These are phyloP conservation scores for Orychophragmus violaceus DNA, from an alignment of 345 rosid species.

Conservation along the genomic window DNA sequence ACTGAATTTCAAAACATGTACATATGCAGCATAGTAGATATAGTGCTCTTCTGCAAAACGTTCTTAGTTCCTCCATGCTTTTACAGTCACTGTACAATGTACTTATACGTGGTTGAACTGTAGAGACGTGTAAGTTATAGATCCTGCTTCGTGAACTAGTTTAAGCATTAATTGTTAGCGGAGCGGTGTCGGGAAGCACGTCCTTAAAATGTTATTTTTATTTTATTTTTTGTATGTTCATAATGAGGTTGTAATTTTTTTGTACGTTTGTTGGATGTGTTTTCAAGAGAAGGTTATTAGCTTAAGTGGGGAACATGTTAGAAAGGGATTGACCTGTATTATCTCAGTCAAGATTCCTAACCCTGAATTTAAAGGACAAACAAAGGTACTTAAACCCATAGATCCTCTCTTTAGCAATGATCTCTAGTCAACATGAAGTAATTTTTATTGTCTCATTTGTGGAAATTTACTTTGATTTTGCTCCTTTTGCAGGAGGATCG, in stretches of 20 bases:
- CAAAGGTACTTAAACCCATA: slow-evolving; percentile 55
- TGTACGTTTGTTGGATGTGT: slow-evolving; percentile 4
- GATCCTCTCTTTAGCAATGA: slow-evolving; percentile 1
- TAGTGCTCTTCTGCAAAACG: too few relatives aligned
- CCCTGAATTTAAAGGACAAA: slow-evolving; percentile 99
- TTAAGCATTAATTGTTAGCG: not conserved
- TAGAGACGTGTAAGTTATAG: not conserved
- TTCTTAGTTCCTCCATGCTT: not conserved
- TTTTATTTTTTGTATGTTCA: not conserved
- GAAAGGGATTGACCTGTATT: slow-evolving; percentile 94
- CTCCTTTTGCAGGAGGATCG: slow-evolving; percentile 66
- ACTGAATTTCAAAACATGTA: not conserved
- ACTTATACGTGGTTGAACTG: not conserved
- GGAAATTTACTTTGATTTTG: too few relatives aligned
- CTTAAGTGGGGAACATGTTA: slow-evolving; percentile 91
- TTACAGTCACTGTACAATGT: not conserved
- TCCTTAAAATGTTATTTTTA: not conserved
- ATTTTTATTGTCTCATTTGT: not conserved
- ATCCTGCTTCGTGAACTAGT: not conserved
- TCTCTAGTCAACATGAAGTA: not conserved
- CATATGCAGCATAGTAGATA: not conserved
- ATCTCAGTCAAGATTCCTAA: slow-evolving; percentile 94
- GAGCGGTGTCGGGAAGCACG: not conserved
- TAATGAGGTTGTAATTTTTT: too few relatives aligned
- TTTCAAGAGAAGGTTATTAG: slow-evolving; percentile 85